Percentiles rank a stretch among this genome's conserved stretches.
Evolutionary conservation across 345 rosid genomes (phyloP).

Genomic region (Bruguiera gymnorhiza): DNA sequence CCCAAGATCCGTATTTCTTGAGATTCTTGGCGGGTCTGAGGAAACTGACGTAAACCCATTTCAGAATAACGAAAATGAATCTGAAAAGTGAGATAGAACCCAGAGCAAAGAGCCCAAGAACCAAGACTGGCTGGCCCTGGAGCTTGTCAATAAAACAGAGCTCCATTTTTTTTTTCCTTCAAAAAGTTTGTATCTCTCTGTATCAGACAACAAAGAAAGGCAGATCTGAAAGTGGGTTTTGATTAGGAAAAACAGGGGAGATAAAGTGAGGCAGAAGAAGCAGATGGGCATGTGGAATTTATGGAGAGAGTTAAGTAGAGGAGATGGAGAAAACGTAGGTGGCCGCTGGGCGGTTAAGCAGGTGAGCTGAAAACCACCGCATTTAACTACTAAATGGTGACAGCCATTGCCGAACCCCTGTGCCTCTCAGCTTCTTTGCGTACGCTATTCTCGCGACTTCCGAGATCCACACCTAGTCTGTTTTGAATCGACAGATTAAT

Average conservation of each 20-base stretch:
- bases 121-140: constrained; percentile 65
- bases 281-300: neutral
- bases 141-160: constrained; percentile 42
- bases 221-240: constrained; percentile 20
- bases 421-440: neutral
- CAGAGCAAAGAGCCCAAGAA: constrained; percentile 43
- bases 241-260: neutral
- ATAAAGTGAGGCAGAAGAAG: constrained; percentile 6
- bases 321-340: neutral
- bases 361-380: constrained; percentile 71
- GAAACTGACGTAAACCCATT: constrained; percentile 75
- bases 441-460: too few species aligned
- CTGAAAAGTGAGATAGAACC: constrained; percentile 62
- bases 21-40: constrained; percentile 83
- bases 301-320: neutral
- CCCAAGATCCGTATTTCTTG: constrained; percentile 92
- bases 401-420: neutral
- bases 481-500: too few species aligned
- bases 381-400: constrained; percentile 34
- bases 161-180: constrained; percentile 35
- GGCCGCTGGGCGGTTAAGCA: constrained; percentile 36
- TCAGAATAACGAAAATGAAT: constrained; percentile 35
- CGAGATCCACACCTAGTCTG: too few species aligned
- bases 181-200: neutral
- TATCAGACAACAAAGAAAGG: neutral